These are phyloP conservation scores for Solanum bulbocastanum DNA, from an alignment of 257 asterid genomes.

Conservation along the genomic window DNA sequence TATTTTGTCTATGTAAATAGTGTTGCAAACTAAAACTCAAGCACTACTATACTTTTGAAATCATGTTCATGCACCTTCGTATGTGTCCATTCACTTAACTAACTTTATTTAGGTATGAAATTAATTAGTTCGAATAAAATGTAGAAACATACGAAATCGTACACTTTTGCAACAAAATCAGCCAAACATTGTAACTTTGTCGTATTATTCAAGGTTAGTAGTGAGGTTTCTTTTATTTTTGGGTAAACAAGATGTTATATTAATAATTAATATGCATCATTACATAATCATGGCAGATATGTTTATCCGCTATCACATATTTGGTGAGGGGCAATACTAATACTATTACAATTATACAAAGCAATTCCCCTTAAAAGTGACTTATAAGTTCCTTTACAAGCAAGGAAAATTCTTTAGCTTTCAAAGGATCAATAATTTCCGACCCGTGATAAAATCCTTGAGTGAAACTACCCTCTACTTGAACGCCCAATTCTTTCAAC, in stretches of 20 bases:
- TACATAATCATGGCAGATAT: background rate
- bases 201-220: too few species aligned
- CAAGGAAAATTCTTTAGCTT: conserved; percentile 6
- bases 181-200: background rate
- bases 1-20: background rate
- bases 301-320: background rate
- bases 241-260: background rate
- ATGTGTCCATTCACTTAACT: background rate
- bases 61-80: background rate
- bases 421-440: background rate
- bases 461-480: background rate
- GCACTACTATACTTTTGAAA: background rate
- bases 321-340: background rate
- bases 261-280: background rate
- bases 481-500: conserved; percentile 1
- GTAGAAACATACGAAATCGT: background rate
- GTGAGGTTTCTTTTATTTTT: background rate
- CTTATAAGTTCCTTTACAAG: conserved; percentile 1
- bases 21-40: background rate
- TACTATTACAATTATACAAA: background rate
- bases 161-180: background rate
- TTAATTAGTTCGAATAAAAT: background rate
- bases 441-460: conserved; percentile 8
- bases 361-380: background rate
- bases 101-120: background rate